Conservation (phyloP, 2,329 filamentous ascomycete species). For the Colletotrichum liriopes region DNA sequence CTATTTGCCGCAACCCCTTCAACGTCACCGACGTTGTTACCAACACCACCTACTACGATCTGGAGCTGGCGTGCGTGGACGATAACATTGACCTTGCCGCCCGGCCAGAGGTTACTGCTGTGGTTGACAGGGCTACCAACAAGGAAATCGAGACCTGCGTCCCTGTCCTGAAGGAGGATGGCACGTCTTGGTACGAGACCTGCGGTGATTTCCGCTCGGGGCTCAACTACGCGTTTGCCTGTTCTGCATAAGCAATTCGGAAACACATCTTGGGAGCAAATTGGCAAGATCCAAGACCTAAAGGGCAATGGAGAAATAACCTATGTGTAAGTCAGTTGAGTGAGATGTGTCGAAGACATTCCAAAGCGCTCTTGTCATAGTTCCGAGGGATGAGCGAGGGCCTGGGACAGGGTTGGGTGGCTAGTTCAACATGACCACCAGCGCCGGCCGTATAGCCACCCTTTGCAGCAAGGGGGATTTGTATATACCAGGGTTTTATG, state of each 20-base stretch:
- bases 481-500: no score
- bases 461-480: not conserved
- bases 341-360: no score
- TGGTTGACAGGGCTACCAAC: constrained; percentile 27
- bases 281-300: no score
- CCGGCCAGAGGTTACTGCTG: constrained; percentile 13
- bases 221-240: not conserved
- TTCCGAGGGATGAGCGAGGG: not conserved
- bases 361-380: not conserved
- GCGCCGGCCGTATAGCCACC: not conserved
- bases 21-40: constrained; percentile 21
- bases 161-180: not conserved
- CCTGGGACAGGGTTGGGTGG: not conserved
- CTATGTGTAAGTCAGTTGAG: not conserved
- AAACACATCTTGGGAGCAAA: no score
- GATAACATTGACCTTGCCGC: constrained; percentile 1
- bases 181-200: not conserved
- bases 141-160: constrained; percentile 31
- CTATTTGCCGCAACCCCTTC: constrained; percentile 40
- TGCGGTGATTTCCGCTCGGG: not conserved
- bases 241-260: not conserved
- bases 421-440: not conserved
- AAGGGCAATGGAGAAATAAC: no score
- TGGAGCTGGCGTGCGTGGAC: constrained; percentile 36
- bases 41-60: constrained; percentile 21